Base-by-base conservation (phyloP, 2,329 filamentous ascomycete species). In the Hirsutella minnesotensis region DNA sequence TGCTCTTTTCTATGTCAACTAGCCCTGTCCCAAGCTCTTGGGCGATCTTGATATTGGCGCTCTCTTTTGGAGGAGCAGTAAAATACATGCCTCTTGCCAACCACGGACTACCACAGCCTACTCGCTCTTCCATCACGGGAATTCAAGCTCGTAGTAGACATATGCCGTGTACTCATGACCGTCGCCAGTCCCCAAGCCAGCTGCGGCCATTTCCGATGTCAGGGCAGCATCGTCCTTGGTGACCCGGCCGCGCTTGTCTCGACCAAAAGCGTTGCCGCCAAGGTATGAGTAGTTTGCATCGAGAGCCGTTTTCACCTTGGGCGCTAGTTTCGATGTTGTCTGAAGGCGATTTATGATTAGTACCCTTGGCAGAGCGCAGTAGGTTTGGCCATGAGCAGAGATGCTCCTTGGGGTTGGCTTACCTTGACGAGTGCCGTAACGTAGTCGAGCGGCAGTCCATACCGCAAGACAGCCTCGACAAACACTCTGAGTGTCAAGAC, bases 401-500 rank as follows among this genome's bases (percentile, higher is more conserved):
- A n/a, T n/a, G n/a, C n/a, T n/a, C 38, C 24, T 16, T 13, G 22
- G 33, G 18, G 13, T 27, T 18, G 7, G 21, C 77, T 53, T 74
- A 94, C 89, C 81, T 86, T 82, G 48, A 96, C 70, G 51, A 95
- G 67, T 15, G 81, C 86, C 52, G 83, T 85, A 39, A 94, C 81
- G 63, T 90, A 98, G 53, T 94, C 85, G 49, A 95, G 67, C 39
- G 92, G 92, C 54, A 98, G 64, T 22, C 92, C 92, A 58, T 98
- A 98, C 51, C 92, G 79, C 57, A 98, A 69, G n/a, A 98, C 92
- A 5, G 89, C 95, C 72, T 98, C 92, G 18, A 98, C 92, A 63
- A 96, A 98, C 18, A 96, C 89, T 42, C 92, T 74, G 55, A 98
- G 67, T 7, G 89, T 85, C 56, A 96, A 71, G 22, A 95, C 84